A percentile compares a stretch with the other conserved stretches of the same genome.
phyloP scores from a whole-genome alignment of 768 basidiomycete species.

The Lentinula lateritia region DNA sequence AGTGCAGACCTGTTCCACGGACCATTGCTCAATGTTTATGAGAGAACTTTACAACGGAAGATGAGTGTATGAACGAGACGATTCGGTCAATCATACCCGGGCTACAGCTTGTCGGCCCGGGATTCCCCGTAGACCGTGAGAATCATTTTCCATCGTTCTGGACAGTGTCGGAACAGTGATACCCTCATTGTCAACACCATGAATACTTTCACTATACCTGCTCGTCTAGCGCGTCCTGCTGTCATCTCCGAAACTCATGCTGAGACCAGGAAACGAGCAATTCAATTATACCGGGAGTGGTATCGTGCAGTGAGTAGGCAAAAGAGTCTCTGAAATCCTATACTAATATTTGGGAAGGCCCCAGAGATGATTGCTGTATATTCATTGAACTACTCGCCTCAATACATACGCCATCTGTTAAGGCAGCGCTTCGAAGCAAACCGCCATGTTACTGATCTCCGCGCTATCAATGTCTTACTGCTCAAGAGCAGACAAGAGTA shows the following conservation, averaged over 20 bases:
- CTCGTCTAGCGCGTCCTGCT: slow-evolving; percentile 74
- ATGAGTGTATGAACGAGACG: neutral
- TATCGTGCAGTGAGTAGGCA: slow-evolving; percentile 71
- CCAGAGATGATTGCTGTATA: slow-evolving; percentile 85
- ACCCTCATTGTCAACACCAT: neutral
- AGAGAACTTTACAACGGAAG: neutral
- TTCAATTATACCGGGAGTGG: slow-evolving; percentile 90
- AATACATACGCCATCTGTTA: slow-evolving; percentile 74
- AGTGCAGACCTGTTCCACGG: slow-evolving; percentile 40
- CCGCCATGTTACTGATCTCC: slow-evolving; percentile 73
- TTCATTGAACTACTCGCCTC: slow-evolving; percentile 73
- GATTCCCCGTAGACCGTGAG: neutral
- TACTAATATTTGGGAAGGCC: slow-evolving; percentile 45
- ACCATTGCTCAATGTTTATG: slow-evolving; percentile 29
- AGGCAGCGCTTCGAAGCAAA: slow-evolving; percentile 86
- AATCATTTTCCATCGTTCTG: neutral
- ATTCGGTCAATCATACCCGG: too few species aligned
- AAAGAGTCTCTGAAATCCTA: neutral
- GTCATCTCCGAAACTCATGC: slow-evolving; percentile 46
- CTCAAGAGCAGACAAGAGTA: slow-evolving; percentile 83
- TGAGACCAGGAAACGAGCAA: slow-evolving; percentile 63
- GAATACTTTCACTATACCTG: slow-evolving; percentile 68
- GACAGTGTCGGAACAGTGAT: too few species aligned
- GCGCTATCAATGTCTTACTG: slow-evolving; percentile 80
- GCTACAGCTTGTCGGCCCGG: neutral